phyloP scores from a whole-genome alignment of 257 asterid species.

The Plantago ovata region DNA sequence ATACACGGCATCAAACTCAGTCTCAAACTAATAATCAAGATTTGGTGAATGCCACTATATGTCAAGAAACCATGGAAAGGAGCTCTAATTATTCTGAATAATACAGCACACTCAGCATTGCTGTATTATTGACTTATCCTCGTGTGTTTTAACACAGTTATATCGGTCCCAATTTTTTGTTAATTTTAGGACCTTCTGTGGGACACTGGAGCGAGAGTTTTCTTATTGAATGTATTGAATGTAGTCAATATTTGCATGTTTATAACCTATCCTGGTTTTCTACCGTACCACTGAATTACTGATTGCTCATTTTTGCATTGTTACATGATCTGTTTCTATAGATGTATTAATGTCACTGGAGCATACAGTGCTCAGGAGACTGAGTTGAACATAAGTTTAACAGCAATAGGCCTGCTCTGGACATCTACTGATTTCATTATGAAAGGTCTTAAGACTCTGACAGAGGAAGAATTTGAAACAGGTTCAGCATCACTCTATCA shows the following conservation, averaged over 20 bases:
- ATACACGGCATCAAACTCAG: too few species aligned
- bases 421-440: slow-evolving; percentile 88
- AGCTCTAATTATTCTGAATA: too few species aligned
- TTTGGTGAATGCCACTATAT: too few species aligned
- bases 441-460: slow-evolving; percentile 53
- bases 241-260: not conserved
- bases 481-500: slow-evolving; percentile 39
- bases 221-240: not conserved
- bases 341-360: slow-evolving; percentile 96
- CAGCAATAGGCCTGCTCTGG: slow-evolving; percentile 95
- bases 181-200: slow-evolving; percentile 1
- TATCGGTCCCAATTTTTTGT: not conserved
- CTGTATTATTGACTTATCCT: too few species aligned
- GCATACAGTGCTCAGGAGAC: slow-evolving; percentile 90
- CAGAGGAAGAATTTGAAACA: slow-evolving; percentile 49
- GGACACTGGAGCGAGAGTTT: slow-evolving; percentile 13
- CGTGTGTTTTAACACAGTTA: too few species aligned
- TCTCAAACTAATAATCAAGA: too few species aligned
- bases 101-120: too few species aligned
- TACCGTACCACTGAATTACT: slow-evolving; percentile 1
- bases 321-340: slow-evolving; percentile 34
- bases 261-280: not conserved
- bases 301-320: slow-evolving; percentile 18
- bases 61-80: too few species aligned
- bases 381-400: slow-evolving; percentile 90